Conservation (phyloP, 2,329 filamentous ascomycete species). For the Claviceps pazoutovae region DNA sequence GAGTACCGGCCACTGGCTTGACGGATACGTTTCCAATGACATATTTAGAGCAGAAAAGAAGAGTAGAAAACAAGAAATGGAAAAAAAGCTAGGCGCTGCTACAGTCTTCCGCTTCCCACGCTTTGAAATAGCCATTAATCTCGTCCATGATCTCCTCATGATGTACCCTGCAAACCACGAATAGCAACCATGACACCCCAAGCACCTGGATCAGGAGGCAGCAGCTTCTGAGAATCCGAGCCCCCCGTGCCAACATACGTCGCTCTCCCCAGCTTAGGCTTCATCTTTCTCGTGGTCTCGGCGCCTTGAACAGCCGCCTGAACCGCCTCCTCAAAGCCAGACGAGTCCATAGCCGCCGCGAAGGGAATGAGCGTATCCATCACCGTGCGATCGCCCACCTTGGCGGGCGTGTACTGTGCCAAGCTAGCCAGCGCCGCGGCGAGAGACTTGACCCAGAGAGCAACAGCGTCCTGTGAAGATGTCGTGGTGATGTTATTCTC, state of each 20-base stretch:
- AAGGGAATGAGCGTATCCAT: slow-evolving; percentile 45
- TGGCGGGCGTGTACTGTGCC: slow-evolving; percentile 38
- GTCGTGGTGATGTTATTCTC: slow-evolving; percentile 21
- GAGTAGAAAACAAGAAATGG: no score
- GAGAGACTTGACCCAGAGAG: slow-evolving; percentile 31
- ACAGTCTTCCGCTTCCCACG: no score
- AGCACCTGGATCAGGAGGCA: slow-evolving; percentile 56
- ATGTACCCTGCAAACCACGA: slow-evolving; percentile 19
- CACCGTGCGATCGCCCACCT: slow-evolving; percentile 41
- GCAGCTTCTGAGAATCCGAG: slow-evolving; percentile 31
- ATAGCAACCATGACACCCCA: slow-evolving; percentile 51
- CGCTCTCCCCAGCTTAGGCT: slow-evolving; percentile 50
- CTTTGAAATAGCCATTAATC: no score
- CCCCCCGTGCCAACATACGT: slow-evolving; percentile 50
- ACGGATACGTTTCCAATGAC: no score
- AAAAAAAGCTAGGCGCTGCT: neutral
- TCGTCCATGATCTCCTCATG: no score
- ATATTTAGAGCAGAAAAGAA: no score
- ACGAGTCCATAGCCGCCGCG: slow-evolving; percentile 30
- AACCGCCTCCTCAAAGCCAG: slow-evolving; percentile 41
- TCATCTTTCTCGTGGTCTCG: slow-evolving; percentile 49
- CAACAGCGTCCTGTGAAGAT: slow-evolving; percentile 17
- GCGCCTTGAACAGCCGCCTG: slow-evolving; percentile 45
- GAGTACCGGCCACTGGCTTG: no score
- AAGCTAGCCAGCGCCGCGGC: slow-evolving; percentile 30